These are phyloP conservation scores for Pezizomycotina sp. DNA, from an alignment of 2,329 filamentous ascomycete species.

Conservation along the genomic window DNA sequence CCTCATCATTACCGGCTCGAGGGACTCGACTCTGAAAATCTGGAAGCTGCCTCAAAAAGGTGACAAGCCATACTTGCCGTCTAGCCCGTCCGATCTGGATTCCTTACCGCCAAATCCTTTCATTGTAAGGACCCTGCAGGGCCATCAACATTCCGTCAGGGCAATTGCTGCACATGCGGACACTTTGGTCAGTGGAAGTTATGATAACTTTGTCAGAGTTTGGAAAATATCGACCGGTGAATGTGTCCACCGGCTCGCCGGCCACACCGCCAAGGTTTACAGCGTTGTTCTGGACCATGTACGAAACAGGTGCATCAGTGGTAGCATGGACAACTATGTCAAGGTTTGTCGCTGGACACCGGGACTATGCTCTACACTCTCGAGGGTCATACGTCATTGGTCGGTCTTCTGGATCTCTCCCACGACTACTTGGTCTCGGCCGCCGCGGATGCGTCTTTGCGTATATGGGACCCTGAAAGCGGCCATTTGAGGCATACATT, in stretches of 20 bases:
- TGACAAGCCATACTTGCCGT: conserved; percentile 29
- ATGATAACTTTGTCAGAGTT: conserved; percentile 85
- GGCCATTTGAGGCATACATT: conserved; percentile 80
- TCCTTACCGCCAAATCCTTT: conserved; percentile 50
- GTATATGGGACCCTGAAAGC: conserved; percentile 92
- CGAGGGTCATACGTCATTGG: conserved; percentile 81
- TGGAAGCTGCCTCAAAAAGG: conserved; percentile 76
- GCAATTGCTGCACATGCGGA: conserved; percentile 91
- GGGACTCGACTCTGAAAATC: conserved; percentile 82
- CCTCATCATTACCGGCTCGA: conserved; percentile 89
- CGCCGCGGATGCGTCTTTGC: conserved; percentile 81
- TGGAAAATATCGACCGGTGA: conserved; percentile 97
- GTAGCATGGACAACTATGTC: conserved; percentile 94
- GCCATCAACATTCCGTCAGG: conserved; percentile 84
- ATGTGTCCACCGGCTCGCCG: conserved; percentile 62
- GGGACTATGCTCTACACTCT: conserved; percentile 74
- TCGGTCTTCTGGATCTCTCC: conserved; percentile 76
- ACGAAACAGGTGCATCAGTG: conserved; percentile 88
- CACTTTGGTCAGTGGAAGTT: conserved; percentile 91
- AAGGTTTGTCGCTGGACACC: conserved; percentile 94
- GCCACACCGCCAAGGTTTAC: conserved; percentile 87
- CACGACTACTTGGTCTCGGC: conserved; percentile 85
- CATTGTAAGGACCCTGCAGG: conserved; percentile 71
- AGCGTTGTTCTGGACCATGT: conserved; percentile 86
- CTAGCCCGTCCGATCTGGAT: conserved; percentile 22